Evolutionary conservation across 2,329 filamentous ascomycete genomes (phyloP).

Genomic region (Sarocladium oryzae): DNA sequence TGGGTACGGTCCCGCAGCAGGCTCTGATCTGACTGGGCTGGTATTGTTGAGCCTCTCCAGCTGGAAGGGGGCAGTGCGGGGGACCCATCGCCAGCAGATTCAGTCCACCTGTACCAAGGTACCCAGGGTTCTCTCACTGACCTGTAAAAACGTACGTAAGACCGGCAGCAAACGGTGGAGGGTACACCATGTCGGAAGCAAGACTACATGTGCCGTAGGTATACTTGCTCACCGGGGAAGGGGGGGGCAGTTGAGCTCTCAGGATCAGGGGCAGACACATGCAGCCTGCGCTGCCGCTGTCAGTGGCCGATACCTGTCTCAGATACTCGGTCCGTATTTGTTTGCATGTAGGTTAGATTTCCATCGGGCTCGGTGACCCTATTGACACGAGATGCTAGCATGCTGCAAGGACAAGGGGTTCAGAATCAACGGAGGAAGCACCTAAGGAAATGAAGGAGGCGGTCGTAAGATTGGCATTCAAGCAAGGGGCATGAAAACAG

Average conservation of each 20-base stretch:
- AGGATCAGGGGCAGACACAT: no score
- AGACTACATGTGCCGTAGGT: no score
- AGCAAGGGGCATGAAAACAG: neutral
- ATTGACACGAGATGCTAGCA: neutral
- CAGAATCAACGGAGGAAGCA: neutral
- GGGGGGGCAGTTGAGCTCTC: neutral
- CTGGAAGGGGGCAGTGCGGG: slow-evolving; percentile 3
- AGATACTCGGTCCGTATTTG: no score
- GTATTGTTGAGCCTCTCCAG: neutral
- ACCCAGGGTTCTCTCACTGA: no score
- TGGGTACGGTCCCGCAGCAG: neutral
- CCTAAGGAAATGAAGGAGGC: neutral
- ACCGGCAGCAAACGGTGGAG: neutral
- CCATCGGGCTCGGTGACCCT: no score
- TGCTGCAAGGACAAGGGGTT: neutral
- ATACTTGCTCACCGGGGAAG: no score
- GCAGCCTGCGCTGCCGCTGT: neutral
- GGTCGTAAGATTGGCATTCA: neutral
- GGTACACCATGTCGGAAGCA: no score
- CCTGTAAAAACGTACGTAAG: no score
- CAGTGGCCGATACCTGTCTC: neutral
- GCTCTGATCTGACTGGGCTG: neutral
- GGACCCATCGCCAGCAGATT: neutral
- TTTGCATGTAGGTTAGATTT: no score
- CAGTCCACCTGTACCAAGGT: no score